Conservation (phyloP, 2,329 filamentous ascomycete genomes). For the Hypoxylon sp. region DNA sequence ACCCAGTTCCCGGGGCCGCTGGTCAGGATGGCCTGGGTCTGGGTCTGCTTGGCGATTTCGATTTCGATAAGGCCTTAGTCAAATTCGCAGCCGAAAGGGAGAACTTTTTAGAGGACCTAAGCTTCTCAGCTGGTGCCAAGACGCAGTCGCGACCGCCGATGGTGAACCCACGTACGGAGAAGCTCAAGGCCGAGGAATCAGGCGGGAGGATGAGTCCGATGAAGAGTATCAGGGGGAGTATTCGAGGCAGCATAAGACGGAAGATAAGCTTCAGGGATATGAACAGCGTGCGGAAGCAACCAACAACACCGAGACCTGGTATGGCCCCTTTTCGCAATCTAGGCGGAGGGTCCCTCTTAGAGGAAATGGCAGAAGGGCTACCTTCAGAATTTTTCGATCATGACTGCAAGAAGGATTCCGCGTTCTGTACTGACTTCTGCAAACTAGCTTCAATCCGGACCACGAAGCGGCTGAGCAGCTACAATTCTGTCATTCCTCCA, state of each 20-base stretch:
- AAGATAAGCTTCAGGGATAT: constrained; percentile 95
- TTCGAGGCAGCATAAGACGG: constrained; percentile 88
- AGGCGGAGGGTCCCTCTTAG: constrained; percentile 31
- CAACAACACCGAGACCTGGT: constrained; percentile 81
- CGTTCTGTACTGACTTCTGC: constrained; percentile 53
- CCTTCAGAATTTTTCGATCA: constrained; percentile 45
- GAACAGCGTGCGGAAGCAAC: constrained; percentile 92
- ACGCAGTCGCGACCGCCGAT: constrained; percentile 78
- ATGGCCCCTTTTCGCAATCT: constrained; percentile 59
- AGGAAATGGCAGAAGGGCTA: constrained; percentile 46
- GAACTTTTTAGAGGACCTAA: constrained; percentile 91
- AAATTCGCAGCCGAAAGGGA: constrained; percentile 98
- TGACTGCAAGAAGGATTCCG: constrained; percentile 45
- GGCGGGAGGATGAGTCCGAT: constrained; percentile 70
- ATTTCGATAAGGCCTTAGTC: constrained; percentile 92
- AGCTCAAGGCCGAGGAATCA: constrained; percentile 82
- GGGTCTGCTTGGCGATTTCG: constrained; percentile 74
- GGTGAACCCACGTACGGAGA: constrained; percentile 84
- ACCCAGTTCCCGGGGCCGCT: constrained; percentile 49
- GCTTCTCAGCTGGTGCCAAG: constrained; percentile 87
- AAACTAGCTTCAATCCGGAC: constrained; percentile 76
- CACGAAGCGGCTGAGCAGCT: constrained; percentile 91
- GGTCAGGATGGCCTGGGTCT: constrained; percentile 57
- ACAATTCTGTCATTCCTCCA: constrained; percentile 96
- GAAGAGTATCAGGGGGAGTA: constrained; percentile 72